These are phyloP conservation scores for Linaria vulgaris DNA, from an alignment of 257 asterid species.

Conservation along the genomic window DNA sequence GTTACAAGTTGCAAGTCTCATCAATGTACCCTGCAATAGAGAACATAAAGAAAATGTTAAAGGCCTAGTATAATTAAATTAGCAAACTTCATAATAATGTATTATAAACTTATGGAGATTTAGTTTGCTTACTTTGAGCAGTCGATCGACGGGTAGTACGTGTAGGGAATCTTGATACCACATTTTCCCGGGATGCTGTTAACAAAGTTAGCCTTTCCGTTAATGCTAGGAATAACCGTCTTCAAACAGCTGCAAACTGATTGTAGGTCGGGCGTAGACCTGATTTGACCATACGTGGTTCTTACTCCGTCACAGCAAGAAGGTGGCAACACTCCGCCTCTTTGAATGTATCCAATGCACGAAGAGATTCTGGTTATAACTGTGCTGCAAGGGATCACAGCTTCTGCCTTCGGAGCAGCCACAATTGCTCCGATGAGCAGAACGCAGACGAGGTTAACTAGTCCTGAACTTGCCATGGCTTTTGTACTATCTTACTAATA, in stretches of 20 bases:
- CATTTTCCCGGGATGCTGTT: slow-evolving; percentile 6
- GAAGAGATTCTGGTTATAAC: slow-evolving; percentile 8
- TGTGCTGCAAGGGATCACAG: background rate
- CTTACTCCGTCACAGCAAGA: slow-evolving; percentile 6
- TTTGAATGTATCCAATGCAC: slow-evolving; percentile 3
- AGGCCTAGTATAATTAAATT: too few relatives aligned
- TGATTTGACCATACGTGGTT: background rate
- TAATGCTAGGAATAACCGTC: slow-evolving; percentile 4
- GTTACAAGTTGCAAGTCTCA: background rate
- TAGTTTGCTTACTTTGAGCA: slow-evolving; percentile 12
- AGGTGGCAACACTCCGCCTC: slow-evolving; percentile 3
- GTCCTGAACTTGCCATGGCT: background rate
- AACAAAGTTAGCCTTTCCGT: slow-evolving; percentile 5
- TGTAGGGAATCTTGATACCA: slow-evolving; percentile 5
- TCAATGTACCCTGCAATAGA: slow-evolving; percentile 3
- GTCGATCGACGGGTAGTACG: slow-evolving; percentile 10
- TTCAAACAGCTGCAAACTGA: slow-evolving; percentile 8
- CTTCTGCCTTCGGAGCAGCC: background rate
- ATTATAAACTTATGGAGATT: too few relatives aligned
- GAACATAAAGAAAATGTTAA: background rate
- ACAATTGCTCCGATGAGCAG: background rate
- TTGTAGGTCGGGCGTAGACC: slow-evolving; percentile 1
- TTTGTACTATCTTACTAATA: too few relatives aligned
- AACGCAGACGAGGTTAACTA: background rate
- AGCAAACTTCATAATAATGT: too few relatives aligned